Evolutionary conservation across 208 protist genomes (phyloP).

Genomic region (Crithidia sp.): DNA sequence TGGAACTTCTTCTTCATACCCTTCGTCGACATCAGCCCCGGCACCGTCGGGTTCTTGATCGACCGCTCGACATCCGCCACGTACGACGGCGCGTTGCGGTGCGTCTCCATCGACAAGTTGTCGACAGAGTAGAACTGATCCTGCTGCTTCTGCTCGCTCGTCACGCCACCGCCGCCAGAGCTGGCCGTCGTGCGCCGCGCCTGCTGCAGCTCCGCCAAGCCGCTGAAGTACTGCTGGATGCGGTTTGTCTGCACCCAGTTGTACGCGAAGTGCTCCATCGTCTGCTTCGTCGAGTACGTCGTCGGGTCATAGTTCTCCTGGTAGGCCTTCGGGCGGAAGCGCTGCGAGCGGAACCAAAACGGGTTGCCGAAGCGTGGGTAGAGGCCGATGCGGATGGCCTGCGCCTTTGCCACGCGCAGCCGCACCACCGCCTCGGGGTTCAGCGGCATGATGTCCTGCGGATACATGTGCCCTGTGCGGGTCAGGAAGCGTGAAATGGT

Average conservation of each 20-base stretch:
- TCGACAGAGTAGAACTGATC: slow-evolving; percentile 71
- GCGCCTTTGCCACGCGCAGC: slow-evolving; percentile 81
- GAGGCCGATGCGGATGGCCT: slow-evolving; percentile 87
- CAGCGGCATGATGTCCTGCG: slow-evolving; percentile 84
- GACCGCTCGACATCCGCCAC: slow-evolving; percentile 68
- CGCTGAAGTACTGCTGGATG: slow-evolving; percentile 85
- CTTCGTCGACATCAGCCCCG: slow-evolving; percentile 90
- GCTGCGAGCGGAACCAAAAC: slow-evolving; percentile 88
- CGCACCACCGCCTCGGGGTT: slow-evolving; percentile 86
- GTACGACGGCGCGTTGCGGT: slow-evolving; percentile 68
- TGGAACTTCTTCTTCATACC: slow-evolving; percentile 94
- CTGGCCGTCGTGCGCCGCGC: slow-evolving; percentile 36
- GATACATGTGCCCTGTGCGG: slow-evolving; percentile 89
- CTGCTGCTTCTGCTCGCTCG: slow-evolving; percentile 79
- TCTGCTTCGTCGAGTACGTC: slow-evolving; percentile 89
- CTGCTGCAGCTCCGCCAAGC: slow-evolving; percentile 59
- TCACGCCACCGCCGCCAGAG: slow-evolving; percentile 56
- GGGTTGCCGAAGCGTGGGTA: slow-evolving; percentile 92
- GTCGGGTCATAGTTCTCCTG: slow-evolving; percentile 91
- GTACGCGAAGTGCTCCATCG: slow-evolving; percentile 91
- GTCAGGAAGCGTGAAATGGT: slow-evolving; percentile 90
- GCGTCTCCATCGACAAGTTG: slow-evolving; percentile 57
- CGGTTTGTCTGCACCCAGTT: slow-evolving; percentile 91
- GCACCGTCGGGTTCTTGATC: slow-evolving; percentile 87
- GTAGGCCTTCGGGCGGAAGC: slow-evolving; percentile 84